Evolutionary conservation across 2,329 filamentous ascomycete species (phyloP), one percentile per base, ranked within the genome.

Genomic region (Pestalotiopsis sp.): DNA sequence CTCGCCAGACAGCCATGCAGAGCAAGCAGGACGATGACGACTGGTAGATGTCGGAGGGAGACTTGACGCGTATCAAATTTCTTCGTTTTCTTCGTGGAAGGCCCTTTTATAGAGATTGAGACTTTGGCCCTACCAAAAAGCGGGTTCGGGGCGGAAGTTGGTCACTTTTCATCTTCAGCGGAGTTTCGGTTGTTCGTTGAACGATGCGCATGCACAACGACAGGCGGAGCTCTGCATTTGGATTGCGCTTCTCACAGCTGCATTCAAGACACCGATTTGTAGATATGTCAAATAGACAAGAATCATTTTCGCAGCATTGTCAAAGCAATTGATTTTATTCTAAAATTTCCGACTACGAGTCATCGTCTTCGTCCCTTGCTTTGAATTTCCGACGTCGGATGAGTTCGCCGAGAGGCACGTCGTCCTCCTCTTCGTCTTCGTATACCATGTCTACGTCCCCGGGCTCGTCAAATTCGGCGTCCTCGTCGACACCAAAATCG

Each of bases 401-500:
- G 14, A 95, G 74, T 76, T 93, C 90, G 3, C 87, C 89, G 55
- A 95, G 80, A 0, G 92, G 93, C 14, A 95, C 81, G 73, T 94
- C 90, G 1, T 88, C 86, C 31, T 68, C 62, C 87, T 68, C 71
- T n/a, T 57, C 62, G 25, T 57, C 63, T 17, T 52, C 65, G 12
- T 36, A 6, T 1, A 39, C 87, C 0, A 84, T 83, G 13, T 85
- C 82, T 9, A 76, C 74, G 12, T 68, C 59, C 3, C 65, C 64
- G 11, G 52, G 57, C 57, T 76, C 75, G 57, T 78, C 76, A 38
- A 74, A 75, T 68, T 94, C 91, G 0, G 86, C 87, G 14, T 93
- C 91, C 74, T 94, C 92, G 73, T 95, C 93, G 0, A 96, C 92
- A 1, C 93, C 93, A 75, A 91, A 96, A 74, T 96, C 93, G 57